These are phyloP conservation scores for Setomelanomma holmii DNA, from an alignment of 2,329 filamentous ascomycete genomes.

Conservation along the genomic window DNA sequence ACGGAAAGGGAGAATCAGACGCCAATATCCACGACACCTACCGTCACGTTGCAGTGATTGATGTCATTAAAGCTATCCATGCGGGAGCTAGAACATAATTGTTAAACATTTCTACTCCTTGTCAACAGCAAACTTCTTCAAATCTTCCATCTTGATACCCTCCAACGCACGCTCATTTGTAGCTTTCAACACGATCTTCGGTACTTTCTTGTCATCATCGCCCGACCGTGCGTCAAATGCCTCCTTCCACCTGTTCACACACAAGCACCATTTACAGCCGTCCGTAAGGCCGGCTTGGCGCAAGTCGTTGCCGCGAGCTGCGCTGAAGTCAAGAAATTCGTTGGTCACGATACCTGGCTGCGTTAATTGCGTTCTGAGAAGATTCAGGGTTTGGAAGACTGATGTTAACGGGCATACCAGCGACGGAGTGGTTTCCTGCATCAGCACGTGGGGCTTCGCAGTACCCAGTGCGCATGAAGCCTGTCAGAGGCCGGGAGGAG, in stretches of 20 bases:
- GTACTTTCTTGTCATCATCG: conserved; percentile 56
- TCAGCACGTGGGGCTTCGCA: conserved; percentile 64
- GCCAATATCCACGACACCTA: too few species aligned
- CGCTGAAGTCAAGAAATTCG: conserved; percentile 68
- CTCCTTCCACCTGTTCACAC: conserved; percentile 66
- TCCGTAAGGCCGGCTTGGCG: conserved; percentile 61
- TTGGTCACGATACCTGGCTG: conserved; percentile 58
- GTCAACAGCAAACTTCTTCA: conserved; percentile 59
- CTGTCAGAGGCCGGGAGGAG: conserved; percentile 65
- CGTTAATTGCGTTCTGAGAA: background rate
- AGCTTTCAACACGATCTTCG: conserved; percentile 58
- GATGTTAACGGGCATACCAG: conserved; percentile 45
- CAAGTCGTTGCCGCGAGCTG: conserved; percentile 66
- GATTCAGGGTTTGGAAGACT: too few species aligned
- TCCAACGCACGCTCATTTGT: conserved; percentile 61
- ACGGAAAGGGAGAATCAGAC: too few species aligned
- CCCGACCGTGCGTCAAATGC: conserved; percentile 62
- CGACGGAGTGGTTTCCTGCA: conserved; percentile 66
- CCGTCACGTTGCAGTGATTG: too few species aligned
- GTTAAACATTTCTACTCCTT: conserved; percentile 35
- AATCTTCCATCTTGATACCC: conserved; percentile 56
- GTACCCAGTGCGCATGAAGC: conserved; percentile 68
- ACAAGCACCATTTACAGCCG: conserved; percentile 70
- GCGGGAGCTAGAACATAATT: too few species aligned
- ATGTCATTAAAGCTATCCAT: too few species aligned